phyloP scores from a whole-genome alignment of 768 basidiomycete species.

The Dioszegia crocea region DNA sequence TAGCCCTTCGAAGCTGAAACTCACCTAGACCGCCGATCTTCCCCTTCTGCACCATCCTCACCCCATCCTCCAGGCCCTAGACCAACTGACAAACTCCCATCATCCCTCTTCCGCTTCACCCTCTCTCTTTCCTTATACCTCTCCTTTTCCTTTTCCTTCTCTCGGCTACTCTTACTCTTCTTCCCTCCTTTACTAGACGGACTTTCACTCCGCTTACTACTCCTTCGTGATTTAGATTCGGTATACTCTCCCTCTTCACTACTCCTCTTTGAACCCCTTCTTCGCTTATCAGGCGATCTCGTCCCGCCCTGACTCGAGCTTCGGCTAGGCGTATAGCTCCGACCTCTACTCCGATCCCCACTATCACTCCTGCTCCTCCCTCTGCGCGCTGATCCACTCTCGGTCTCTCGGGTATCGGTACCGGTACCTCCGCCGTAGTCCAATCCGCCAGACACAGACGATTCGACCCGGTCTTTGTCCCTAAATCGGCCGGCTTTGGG shows the following conservation, averaged over 20 bases:
- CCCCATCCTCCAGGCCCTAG: constrained; percentile 44
- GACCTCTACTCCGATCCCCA: not conserved
- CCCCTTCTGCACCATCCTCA: constrained; percentile 22
- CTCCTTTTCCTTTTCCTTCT: constrained; percentile 16
- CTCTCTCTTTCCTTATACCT: constrained; percentile 9
- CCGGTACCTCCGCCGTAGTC: constrained; percentile 37
- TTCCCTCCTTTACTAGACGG: not conserved
- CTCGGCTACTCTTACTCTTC: constrained; percentile 16
- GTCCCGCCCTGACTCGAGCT: not conserved
- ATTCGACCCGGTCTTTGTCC: constrained; percentile 42
- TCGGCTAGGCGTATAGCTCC: not conserved
- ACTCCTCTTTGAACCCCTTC: not conserved
- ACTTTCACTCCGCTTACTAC: constrained; percentile 21
- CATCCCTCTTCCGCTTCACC: constrained; percentile 33
- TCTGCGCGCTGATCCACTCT: not conserved
- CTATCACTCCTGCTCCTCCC: not conserved
- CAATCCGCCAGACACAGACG: constrained; percentile 16
- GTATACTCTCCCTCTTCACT: not conserved
- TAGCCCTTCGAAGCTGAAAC: not conserved
- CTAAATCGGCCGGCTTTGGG: constrained; percentile 46
- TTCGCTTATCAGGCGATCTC: constrained; percentile 3
- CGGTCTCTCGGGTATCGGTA: constrained; percentile 4
- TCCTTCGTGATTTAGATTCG: not conserved
- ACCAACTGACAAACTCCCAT: constrained; percentile 20
- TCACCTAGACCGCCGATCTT: constrained; percentile 31